Base-by-base conservation (phyloP, 345 rosid genomes). In the Noccaea bulbosa region DNA sequence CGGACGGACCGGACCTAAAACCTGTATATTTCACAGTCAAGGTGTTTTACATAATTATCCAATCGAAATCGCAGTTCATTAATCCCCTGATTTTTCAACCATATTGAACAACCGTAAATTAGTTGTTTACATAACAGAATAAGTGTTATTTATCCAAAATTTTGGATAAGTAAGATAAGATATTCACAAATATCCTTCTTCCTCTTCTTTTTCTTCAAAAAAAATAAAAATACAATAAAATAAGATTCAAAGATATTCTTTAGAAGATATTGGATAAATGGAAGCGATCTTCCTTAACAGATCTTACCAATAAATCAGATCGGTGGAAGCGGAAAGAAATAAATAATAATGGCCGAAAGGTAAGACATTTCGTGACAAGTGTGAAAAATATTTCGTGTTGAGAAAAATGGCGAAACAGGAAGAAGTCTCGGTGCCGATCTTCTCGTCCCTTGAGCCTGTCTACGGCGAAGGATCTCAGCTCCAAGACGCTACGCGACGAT, bases 401-500 rank as follows among this genome's bases (percentile, higher is more conserved):
- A n/a, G 45, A 45, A 41, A 1, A 67, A 91, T 87, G 98, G 92
- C 89, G 74, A 85, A 81, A 46, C 90, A 85, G 68, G 97, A 90
- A 53, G 96, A 90, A 7, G 79, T 78, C 2, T 73, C 92, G 0
- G 65, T 92, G 34, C 96, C 97, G 46, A 76, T 85, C 41, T 83
- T 55, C 82, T 60, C 90, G 2, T 83, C 97, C 0, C 79, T 95
- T 16, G 86, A 82, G 48, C 79, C 76, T 6, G 96, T 95, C 3
- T 92, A 90, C 69, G 97, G 96, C 24, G 83, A 76, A 12, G 92
- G 87, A 69, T 90, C 96, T 16, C 87, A 71, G 55, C 87, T 85
- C 10, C 86, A 89, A 51, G 99, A 89, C 81, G 93, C 98, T 32
- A 76, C 81, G 65, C 73, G 79, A 43, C 89, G 99, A 8, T 95